These are phyloP conservation scores for Cladosporium phlei DNA, from an alignment of 2,329 filamentous ascomycete species.

Conservation along the genomic window DNA sequence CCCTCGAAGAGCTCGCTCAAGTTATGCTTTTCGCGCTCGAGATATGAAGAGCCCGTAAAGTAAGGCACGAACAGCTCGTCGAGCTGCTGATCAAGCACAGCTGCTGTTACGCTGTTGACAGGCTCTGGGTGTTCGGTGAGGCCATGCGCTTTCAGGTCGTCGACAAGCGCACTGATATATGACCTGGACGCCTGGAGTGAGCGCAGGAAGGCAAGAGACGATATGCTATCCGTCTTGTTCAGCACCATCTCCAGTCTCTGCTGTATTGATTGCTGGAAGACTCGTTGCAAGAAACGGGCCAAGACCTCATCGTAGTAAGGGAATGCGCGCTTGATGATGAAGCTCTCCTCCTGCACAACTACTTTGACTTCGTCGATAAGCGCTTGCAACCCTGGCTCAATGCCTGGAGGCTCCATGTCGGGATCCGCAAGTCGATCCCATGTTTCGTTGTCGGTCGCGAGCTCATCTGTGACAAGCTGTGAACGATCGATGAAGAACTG, in stretches of 20 bases:
- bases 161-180: constrained; percentile 81
- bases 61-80: constrained; percentile 64
- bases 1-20: constrained; percentile 84
- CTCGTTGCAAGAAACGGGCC: constrained; percentile 85
- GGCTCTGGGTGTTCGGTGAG: constrained; percentile 92
- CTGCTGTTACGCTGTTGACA: constrained; percentile 77
- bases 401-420: constrained; percentile 82
- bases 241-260: constrained; percentile 92
- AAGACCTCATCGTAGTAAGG: constrained; percentile 94
- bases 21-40: constrained; percentile 61
- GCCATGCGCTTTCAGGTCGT: constrained; percentile 90
- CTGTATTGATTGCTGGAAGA: constrained; percentile 98
- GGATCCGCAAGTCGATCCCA: constrained; percentile 95
- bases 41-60: constrained; percentile 61
- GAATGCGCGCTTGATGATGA: constrained; percentile 93
- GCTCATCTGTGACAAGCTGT: constrained; percentile 83
- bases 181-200: constrained; percentile 85
- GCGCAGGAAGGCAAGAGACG: constrained; percentile 83
- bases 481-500: constrained; percentile 98
- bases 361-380: constrained; percentile 91
- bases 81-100: constrained; percentile 61
- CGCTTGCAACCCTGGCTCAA: constrained; percentile 88
- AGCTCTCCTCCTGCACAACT: constrained; percentile 93
- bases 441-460: constrained; percentile 63
- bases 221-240: constrained; percentile 88